These are phyloP conservation scores for Fusarium goolgardi DNA, from an alignment of 2,329 filamentous ascomycete genomes.

Conservation along the genomic window DNA sequence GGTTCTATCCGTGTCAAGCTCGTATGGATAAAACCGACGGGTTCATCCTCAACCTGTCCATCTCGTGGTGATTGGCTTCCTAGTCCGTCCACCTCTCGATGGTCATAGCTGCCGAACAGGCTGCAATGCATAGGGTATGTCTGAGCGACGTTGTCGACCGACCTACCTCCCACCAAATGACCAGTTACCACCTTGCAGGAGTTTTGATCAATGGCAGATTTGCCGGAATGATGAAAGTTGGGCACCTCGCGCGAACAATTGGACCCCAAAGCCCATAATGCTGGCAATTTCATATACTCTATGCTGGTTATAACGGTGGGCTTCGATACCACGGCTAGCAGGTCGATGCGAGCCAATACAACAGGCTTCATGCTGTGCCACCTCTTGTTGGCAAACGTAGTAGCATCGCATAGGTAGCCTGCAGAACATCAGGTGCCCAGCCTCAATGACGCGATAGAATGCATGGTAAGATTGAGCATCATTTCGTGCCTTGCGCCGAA, in stretches of 20 bases:
- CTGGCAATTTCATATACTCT: conserved; percentile 11
- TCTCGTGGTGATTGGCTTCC: conserved; percentile 12
- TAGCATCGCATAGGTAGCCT: conserved; percentile 44
- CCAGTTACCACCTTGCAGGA: conserved; percentile 6
- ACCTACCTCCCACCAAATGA: not conserved
- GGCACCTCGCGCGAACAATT: conserved; percentile 32
- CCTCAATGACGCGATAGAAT: conserved; percentile 46
- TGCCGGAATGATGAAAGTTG: conserved; percentile 2
- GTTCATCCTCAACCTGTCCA: not conserved
- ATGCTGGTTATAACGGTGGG: conserved; percentile 20
- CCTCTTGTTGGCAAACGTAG: conserved; percentile 37
- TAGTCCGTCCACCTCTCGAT: not conserved
- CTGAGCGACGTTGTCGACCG: not conserved
- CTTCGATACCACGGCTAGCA: conserved; percentile 11
- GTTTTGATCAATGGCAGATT: not conserved
- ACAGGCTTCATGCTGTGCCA: conserved; percentile 40
- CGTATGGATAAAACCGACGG: conserved; percentile 23
- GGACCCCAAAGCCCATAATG: conserved; percentile 11
- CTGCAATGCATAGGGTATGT: conserved; percentile 25
- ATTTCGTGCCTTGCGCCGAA: conserved; percentile 39
- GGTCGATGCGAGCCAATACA: conserved; percentile 41
- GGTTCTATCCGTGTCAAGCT: conserved; percentile 19
- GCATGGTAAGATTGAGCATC: conserved; percentile 44
- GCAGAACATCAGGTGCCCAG: conserved; percentile 47
- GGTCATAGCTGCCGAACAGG: conserved; percentile 13